Base-by-base conservation (phyloP, 1,139 yeast species). In the Pichia sp. region DNA sequence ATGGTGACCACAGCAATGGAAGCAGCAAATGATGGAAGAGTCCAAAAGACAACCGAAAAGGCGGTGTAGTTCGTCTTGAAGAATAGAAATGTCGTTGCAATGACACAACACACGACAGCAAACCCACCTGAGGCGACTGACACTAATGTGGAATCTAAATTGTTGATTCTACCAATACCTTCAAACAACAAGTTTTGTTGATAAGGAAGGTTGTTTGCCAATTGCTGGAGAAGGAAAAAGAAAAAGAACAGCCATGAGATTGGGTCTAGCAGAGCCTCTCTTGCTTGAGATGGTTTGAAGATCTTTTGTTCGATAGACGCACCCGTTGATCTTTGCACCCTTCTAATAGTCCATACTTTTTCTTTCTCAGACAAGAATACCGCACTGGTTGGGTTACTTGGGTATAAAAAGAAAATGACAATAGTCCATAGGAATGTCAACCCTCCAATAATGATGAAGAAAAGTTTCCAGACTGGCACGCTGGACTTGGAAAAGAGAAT, bases 111-210 rank as follows among this genome's bases (percentile, higher is more conserved):
- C 25, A 59, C 19, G 9, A 54, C 60, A 3, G 59, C 59, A 54
- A 58, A 60, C 4, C 62, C 63, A 55, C 62, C 63, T 18, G 58
- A 54, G 2, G 65, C 65, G 47, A 78, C 80, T 4, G 82, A 73
- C 4, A 79, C 80, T 37, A 79, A 63, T 1, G 81, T 76, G 1
- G 83, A 73, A 48, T 71, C 72, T 50, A 79, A 66, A 57, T 70
- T 72, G 22, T 70, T 62, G 37, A 76, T 65, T 40, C 56, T 44
- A 42, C 65, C 71, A 50, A 74, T 60, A 48, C 68, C 63, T 44
- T 65, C 66, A 48, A 68, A 74, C 36, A 75, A 62, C 48, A 74
- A 64, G 34, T 68, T 69, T 48, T 73, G 72, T 57, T 74, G 79
- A 59, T 72, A 74, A 4, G 73, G 64, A 40, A 75, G 63, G 53